phyloP scores from a whole-genome alignment of 176 grass and related monocot species.

The Eragrostis nindensis region DNA sequence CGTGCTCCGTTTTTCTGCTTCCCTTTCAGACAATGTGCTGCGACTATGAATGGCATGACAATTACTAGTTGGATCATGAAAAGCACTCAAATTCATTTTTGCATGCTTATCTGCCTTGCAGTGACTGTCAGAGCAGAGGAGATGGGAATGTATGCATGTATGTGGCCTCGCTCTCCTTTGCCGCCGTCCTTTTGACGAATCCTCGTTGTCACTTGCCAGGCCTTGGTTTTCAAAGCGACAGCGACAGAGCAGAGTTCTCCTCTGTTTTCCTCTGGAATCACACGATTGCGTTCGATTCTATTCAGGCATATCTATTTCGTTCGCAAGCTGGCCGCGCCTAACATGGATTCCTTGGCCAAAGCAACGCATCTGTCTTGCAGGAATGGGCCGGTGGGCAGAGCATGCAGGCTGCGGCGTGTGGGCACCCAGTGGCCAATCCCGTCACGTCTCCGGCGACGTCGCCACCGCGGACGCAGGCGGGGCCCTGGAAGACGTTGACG shows the following conservation, averaged over 20 bases:
- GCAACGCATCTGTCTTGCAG: not conserved
- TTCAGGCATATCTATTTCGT: not conserved
- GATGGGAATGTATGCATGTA: too few relatives aligned
- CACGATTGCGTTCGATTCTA: not conserved
- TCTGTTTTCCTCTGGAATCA: not conserved
- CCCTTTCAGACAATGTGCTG: too few relatives aligned
- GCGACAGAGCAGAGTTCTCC: not conserved
- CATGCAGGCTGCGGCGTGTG: not conserved
- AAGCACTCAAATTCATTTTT: too few relatives aligned
- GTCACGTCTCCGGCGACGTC: too few relatives aligned
- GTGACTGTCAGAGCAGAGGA: not conserved
- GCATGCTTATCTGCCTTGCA: not conserved
- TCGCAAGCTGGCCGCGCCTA: not conserved
- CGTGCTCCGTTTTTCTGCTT: too few relatives aligned
- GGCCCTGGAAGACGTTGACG: too few relatives aligned
- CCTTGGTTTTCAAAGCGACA: not conserved
- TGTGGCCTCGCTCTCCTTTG: too few relatives aligned
- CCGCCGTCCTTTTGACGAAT: not conserved
- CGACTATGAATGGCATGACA: too few relatives aligned
- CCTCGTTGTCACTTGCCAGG: not conserved
- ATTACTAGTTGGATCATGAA: not conserved
- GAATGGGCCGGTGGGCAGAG: too few relatives aligned
- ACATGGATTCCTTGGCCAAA: not conserved
- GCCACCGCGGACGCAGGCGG: too few relatives aligned
- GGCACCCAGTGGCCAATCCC: too few relatives aligned